Conservation (phyloP, 2,329 filamentous ascomycete genomes). For the Xylaria hypoxylon region DNA sequence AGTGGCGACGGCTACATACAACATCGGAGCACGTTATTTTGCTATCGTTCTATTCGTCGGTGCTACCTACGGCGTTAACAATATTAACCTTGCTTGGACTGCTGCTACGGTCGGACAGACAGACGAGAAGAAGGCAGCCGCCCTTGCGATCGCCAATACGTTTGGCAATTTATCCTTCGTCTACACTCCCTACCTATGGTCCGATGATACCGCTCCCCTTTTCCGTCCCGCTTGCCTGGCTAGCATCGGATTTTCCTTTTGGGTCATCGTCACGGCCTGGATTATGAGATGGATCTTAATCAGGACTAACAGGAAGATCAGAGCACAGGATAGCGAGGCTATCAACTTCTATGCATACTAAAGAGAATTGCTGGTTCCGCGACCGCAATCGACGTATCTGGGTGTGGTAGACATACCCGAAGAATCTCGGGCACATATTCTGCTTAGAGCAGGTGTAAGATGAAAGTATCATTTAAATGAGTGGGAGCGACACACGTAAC, state of each 20-base stretch:
- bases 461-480: too few relatives aligned
- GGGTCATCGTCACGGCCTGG: conserved; percentile 36
- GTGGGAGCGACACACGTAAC: too few relatives aligned
- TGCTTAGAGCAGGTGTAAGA: too few relatives aligned
- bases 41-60: conserved; percentile 56
- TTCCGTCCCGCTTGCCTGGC: conserved; percentile 48
- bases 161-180: conserved; percentile 54
- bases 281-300: conserved; percentile 32
- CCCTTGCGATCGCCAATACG: conserved; percentile 53
- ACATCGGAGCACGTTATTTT: conserved; percentile 49
- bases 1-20: conserved; percentile 42
- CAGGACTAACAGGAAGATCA: conserved; percentile 37
- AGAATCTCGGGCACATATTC: not conserved
- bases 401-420: not conserved
- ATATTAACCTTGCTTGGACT: conserved; percentile 59
- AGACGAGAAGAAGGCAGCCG: conserved; percentile 60
- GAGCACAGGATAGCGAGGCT: conserved; percentile 29
- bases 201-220: conserved; percentile 22
- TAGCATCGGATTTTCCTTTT: conserved; percentile 41
- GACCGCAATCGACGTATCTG: not conserved
- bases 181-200: conserved; percentile 54
- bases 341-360: conserved; percentile 39
- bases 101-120: conserved; percentile 57
- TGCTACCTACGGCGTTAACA: conserved; percentile 55
- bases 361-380: not conserved